Base-by-base conservation (phyloP, 306 rosid genomes). In the Dicorynia guianensis region DNA sequence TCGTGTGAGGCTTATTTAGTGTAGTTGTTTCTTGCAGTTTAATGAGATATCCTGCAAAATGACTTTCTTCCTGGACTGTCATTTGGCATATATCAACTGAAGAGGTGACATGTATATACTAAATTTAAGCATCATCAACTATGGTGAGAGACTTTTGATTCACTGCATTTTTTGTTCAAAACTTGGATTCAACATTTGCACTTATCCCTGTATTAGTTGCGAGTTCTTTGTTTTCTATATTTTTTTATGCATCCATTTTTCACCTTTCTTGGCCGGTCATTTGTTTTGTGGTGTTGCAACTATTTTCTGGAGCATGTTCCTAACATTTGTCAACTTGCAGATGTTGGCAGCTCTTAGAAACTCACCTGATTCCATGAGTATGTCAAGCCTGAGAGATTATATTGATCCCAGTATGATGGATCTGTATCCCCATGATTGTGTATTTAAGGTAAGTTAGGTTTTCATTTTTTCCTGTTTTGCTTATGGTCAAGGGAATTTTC, bases 381-480 rank as follows among this genome's bases (percentile, higher is more conserved):
- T 89, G 96, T 85, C 97, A 74, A 89, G 89, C 90, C 38, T 95
- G 88, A 92, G 82, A 73, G 91, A 86, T 79, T 85, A 83, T 67
- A 87, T 90, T 69, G 99, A 95, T 82, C 90, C 93, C 33, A 90
- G 78, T 87, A 87, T 95, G 97, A 87, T 86, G 99, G 87, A 92
- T 65, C 84, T 95, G 80, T 95, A 89, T 86, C 99, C 99, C 76
- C 99, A 87, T 84, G 97, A 95, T 81, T 95, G 99, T 88, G 91
- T 89, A 49, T 90, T 83, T 66, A 95, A 95, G 99, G 99, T 88
- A 85, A 80, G 72, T 61, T 42, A 38, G 8, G 57, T 35, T 64
- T 19, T 72, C 54, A 46, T 81, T 36, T 57, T 50, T 74, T 19
- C 49, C 50, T 71, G 7, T 44, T 30, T n/a, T 18, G 39, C 42